Conservation (phyloP, 2,329 filamentous ascomycete species). For the Xylariales sp. region DNA sequence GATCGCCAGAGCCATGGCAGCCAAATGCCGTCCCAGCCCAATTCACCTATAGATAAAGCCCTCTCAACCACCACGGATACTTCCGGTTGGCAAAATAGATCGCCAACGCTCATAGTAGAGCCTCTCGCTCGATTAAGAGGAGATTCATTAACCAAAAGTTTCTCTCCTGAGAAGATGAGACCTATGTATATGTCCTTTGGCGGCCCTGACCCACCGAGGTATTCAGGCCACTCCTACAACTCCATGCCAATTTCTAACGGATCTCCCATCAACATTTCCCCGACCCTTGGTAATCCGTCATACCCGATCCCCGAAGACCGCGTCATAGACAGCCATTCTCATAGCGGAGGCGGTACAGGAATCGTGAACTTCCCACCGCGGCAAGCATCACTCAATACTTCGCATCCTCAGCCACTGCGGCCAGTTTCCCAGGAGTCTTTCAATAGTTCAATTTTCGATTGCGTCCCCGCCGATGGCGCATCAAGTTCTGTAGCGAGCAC, state of each 20-base stretch:
- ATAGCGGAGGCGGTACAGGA: conserved; percentile 10
- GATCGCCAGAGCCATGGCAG: background rate
- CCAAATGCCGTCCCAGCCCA: background rate
- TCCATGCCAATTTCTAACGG: conserved; percentile 9
- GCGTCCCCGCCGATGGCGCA: conserved; percentile 21
- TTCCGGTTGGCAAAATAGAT: conserved; percentile 3
- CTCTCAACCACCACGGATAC: no score
- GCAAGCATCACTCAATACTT: conserved; percentile 16
- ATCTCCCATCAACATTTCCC: conserved; percentile 15
- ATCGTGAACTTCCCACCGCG: conserved; percentile 17
- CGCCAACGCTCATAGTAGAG: background rate
- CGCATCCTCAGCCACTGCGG: conserved; percentile 16
- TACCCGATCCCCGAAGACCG: conserved; percentile 16
- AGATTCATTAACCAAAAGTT: background rate
- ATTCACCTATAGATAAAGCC: no score
- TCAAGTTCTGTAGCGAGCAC: conserved; percentile 13
- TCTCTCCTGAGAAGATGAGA: background rate
- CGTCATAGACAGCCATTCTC: conserved; percentile 11
- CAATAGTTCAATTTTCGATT: conserved; percentile 29
- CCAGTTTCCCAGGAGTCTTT: conserved; percentile 29
- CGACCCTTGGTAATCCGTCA: conserved; percentile 11
- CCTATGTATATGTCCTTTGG: background rate
- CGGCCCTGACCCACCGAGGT: conserved; percentile 2
- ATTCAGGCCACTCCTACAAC: conserved; percentile 5
- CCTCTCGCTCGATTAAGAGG: background rate